phyloP scores from a whole-genome alignment of 768 basidiomycete species.

The Lyophyllum decastes region DNA sequence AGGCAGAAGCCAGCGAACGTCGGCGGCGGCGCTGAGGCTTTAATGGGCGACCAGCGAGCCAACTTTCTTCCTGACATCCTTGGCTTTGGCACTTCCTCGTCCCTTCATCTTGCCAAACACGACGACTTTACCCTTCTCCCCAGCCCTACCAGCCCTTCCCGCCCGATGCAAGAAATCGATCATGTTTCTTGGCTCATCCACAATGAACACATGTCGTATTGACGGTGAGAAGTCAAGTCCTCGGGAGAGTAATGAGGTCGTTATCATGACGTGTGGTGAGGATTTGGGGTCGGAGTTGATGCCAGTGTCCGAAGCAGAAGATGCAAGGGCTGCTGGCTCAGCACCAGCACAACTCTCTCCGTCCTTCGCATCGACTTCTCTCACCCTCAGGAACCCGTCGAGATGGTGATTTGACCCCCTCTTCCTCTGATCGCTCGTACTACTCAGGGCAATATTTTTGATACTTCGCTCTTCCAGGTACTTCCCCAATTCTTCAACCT shows the following conservation, averaged over 20 bases:
- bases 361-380: slow-evolving; percentile 11
- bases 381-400: slow-evolving; percentile 64
- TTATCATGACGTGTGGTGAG: slow-evolving; percentile 72
- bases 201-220: slow-evolving; percentile 82
- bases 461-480: slow-evolving; percentile 65
- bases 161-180: slow-evolving; percentile 93
- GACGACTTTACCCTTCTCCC: slow-evolving; percentile 67
- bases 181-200: slow-evolving; percentile 87
- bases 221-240: slow-evolving; percentile 85
- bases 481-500: slow-evolving; percentile 60
- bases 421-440: slow-evolving; percentile 55
- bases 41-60: slow-evolving; percentile 34
- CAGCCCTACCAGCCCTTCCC: slow-evolving; percentile 79
- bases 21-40: background rate
- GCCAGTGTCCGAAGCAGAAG: background rate
- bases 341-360: background rate
- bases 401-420: slow-evolving; percentile 77
- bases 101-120: slow-evolving; percentile 74
- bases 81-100: slow-evolving; percentile 54
- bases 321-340: slow-evolving; percentile 4
- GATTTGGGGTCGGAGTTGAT: slow-evolving; percentile 30
- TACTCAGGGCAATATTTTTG: slow-evolving; percentile 65
- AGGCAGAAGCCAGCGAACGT: background rate
- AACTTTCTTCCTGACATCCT: slow-evolving; percentile 53
- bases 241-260: slow-evolving; percentile 88